Conservation (phyloP, 2,329 filamentous ascomycete genomes). For the Didymella segeticola region DNA sequence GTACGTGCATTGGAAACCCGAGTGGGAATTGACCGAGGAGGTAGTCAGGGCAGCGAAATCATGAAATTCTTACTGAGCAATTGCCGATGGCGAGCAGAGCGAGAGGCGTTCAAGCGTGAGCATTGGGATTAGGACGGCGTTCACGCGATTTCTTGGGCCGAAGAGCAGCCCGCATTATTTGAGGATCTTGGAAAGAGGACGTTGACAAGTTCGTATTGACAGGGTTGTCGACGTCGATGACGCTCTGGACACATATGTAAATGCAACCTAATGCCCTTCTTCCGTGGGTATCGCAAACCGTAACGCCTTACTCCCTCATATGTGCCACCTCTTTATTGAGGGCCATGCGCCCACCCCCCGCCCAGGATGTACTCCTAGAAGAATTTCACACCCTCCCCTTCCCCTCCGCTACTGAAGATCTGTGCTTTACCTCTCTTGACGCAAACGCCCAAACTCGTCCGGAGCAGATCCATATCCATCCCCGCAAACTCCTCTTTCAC, state of each 20-base stretch:
- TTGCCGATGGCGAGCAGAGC: conserved; percentile 20
- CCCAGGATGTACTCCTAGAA: conserved; percentile 62
- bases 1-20: conserved; percentile 60
- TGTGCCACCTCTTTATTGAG: neutral
- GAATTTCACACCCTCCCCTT: conserved; percentile 83
- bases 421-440: conserved; percentile 93
- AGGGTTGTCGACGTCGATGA: neutral
- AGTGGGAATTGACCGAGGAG: conserved; percentile 47
- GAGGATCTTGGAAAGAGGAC: neutral
- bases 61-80: conserved; percentile 8
- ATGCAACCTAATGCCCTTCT: neutral
- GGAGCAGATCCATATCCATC: conserved; percentile 83
- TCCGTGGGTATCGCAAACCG: conserved; percentile 12
- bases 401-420: conserved; percentile 80
- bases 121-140: conserved; percentile 21
- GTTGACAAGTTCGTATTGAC: conserved; percentile 9
- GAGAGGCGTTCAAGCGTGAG: conserved; percentile 25
- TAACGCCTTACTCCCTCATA: conserved; percentile 12
- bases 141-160: conserved; percentile 17
- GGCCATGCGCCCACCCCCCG: neutral
- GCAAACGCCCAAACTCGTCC: conserved; percentile 78
- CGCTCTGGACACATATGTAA: neutral
- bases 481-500: conserved; percentile 75
- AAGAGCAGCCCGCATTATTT: conserved; percentile 1
- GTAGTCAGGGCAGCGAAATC: conserved; percentile 32